Percentiles rank a stretch among this genome's conserved stretches.
Conservation (phyloP, 306 rosid genomes). For the Rubus parviflorus region DNA sequence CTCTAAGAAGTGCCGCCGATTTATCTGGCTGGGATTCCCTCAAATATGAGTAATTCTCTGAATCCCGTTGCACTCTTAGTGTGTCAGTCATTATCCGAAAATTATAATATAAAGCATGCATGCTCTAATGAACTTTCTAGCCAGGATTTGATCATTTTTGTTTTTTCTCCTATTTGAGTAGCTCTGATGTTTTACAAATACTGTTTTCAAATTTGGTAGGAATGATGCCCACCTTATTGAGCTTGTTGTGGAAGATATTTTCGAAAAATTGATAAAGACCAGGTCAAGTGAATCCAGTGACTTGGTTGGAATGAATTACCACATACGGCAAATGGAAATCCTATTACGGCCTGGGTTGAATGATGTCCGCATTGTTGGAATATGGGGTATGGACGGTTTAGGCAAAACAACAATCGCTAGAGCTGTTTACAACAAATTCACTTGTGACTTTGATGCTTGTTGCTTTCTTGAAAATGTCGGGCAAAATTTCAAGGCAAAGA, state of each 20-base stretch:
- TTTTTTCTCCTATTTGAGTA: no score
- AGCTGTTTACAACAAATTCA: slow-evolving; percentile 7
- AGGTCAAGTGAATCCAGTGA: not conserved
- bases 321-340: not conserved
- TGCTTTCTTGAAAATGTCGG: slow-evolving; percentile 26
- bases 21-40: not conserved
- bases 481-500: not conserved
- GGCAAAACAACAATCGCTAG: slow-evolving; percentile 32
- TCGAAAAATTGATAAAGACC: not conserved
- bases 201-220: no score
- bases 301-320: slow-evolving; percentile 22
- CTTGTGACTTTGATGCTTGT: not conserved
- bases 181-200: no score
- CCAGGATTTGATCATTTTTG: no score
- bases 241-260: no score
- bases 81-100: no score
- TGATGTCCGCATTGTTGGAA: slow-evolving; percentile 19
- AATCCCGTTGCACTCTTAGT: no score
- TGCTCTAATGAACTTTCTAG: no score
- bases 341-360: not conserved
- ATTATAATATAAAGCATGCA: no score
- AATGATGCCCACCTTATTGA: no score
- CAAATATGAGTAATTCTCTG: no score
- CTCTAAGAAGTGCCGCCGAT: accelerated
- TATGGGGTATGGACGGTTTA: slow-evolving; percentile 38